These are phyloP conservation scores for Miscanthus lutarioriparius DNA, from an alignment of 176 grass and related monocot species.

Conservation along the genomic window DNA sequence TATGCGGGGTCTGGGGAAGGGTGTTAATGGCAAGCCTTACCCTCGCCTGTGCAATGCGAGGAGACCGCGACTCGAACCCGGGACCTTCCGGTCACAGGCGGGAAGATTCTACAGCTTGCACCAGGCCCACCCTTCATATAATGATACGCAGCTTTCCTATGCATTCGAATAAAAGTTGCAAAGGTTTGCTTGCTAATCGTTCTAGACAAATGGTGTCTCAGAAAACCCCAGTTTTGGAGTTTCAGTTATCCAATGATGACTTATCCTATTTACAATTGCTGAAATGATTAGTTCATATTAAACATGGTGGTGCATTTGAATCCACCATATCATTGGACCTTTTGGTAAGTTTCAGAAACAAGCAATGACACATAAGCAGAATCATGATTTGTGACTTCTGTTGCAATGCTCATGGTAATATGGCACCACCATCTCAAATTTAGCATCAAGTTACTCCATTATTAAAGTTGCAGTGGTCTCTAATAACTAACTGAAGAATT, in stretches of 20 bases:
- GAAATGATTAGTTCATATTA: conserved; percentile 1
- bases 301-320: not conserved
- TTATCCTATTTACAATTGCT: not conserved
- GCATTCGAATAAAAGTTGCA: not conserved
- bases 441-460: not conserved
- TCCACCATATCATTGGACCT: too few relatives aligned
- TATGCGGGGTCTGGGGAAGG: too few relatives aligned
- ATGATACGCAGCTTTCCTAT: too few relatives aligned
- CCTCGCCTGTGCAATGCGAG: too few relatives aligned
- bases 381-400: not conserved
- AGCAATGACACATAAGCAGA: not conserved
- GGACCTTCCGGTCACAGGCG: too few relatives aligned
- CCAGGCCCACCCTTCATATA: too few relatives aligned
- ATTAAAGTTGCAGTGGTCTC: not conserved
- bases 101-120: too few relatives aligned
- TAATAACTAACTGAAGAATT: conserved; percentile 4
- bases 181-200: not conserved
- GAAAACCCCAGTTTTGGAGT: not conserved
- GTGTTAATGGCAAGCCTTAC: too few relatives aligned
- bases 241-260: not conserved
- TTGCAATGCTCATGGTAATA: not conserved
- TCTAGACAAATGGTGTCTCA: not conserved
- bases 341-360: not conserved
- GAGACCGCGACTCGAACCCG: too few relatives aligned
- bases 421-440: not conserved